phyloP scores from a whole-genome alignment of 2,329 filamentous ascomycete species.

The Colletotrichum phormii region DNA sequence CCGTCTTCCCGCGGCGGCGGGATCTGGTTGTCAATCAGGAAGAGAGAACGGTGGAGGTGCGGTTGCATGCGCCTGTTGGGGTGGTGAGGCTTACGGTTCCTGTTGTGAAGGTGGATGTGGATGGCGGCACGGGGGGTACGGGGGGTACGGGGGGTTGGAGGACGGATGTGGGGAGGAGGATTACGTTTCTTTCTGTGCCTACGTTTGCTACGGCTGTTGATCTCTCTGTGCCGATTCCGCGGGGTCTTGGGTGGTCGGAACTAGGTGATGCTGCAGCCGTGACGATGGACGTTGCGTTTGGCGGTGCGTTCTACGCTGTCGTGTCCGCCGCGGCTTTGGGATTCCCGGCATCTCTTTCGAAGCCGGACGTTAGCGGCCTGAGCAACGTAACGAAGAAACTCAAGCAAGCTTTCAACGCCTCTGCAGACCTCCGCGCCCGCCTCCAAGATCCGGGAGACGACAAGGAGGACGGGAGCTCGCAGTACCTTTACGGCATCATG shows the following conservation, averaged over 20 bases:
- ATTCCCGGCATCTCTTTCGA: constrained; percentile 44
- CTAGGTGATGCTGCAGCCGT: constrained; percentile 44
- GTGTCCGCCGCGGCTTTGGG: constrained; percentile 51
- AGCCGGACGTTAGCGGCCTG: constrained; percentile 45
- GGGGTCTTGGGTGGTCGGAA: constrained; percentile 50
- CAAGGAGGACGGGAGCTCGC: constrained; percentile 39
- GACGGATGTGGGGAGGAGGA: constrained; percentile 51
- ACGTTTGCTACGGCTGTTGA: constrained; percentile 51
- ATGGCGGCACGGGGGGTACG: too few species aligned
- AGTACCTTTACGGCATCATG: constrained; percentile 55
- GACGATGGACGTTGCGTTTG: constrained; percentile 51
- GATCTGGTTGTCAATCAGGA: constrained; percentile 44
- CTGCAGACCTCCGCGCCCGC: constrained; percentile 39
- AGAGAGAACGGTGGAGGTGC: constrained; percentile 43
- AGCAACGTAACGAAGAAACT: constrained; percentile 47
- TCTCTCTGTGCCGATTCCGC: constrained; percentile 45
- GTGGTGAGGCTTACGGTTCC: constrained; percentile 55
- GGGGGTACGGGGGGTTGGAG: constrained; percentile 33
- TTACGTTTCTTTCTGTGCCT: constrained; percentile 55
- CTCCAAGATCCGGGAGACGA: constrained; percentile 42
- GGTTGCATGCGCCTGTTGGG: constrained; percentile 58
- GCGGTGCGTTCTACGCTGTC: constrained; percentile 57
- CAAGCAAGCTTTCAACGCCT: constrained; percentile 40
- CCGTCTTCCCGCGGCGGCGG: constrained; percentile 51
- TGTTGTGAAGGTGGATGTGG: constrained; percentile 36